Percentiles rank a stretch among this genome's conserved stretches.
phyloP scores from a whole-genome alignment of 2,329 filamentous ascomycete genomes.

The Sclerotinia nivalis region DNA sequence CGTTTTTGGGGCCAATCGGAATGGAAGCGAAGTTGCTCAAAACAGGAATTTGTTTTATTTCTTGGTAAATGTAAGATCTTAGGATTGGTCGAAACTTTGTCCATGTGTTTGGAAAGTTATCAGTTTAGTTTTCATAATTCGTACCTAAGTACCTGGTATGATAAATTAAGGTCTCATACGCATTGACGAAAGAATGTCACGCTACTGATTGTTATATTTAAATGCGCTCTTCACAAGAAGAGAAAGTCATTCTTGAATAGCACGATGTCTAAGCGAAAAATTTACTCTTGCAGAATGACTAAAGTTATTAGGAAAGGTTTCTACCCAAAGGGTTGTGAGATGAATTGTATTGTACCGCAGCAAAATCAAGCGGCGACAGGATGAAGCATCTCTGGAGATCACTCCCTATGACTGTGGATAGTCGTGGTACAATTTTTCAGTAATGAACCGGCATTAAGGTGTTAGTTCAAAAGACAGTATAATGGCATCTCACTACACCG shows the following conservation, averaged over 20 bases:
- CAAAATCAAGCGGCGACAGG: background rate
- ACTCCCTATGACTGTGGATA: no score
- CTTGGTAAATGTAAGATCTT: no score
- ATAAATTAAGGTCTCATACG: no score
- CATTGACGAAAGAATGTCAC: background rate
- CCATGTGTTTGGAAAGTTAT: background rate
- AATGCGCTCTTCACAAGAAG: background rate
- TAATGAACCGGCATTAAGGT: no score
- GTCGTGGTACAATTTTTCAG: accelerated
- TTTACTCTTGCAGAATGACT: accelerated
- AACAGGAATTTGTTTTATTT: background rate
- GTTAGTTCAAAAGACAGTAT: no score
- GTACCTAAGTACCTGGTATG: no score
- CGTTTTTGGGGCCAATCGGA: background rate
- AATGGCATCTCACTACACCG: no score
- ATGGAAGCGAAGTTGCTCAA: background rate
- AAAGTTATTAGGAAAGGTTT: no score
- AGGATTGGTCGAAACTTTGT: background rate
- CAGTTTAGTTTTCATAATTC: background rate
- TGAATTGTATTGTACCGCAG: accelerated
- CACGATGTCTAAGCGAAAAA: background rate
- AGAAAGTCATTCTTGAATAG: background rate
- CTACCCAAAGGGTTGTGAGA: background rate
- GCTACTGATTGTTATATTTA: background rate
- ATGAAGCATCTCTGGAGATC: background rate